Evolutionary conservation across 2,329 filamentous ascomycete species (phyloP), one percentile per base, ranked within the genome.

Genomic region (Xylaria sp.): DNA sequence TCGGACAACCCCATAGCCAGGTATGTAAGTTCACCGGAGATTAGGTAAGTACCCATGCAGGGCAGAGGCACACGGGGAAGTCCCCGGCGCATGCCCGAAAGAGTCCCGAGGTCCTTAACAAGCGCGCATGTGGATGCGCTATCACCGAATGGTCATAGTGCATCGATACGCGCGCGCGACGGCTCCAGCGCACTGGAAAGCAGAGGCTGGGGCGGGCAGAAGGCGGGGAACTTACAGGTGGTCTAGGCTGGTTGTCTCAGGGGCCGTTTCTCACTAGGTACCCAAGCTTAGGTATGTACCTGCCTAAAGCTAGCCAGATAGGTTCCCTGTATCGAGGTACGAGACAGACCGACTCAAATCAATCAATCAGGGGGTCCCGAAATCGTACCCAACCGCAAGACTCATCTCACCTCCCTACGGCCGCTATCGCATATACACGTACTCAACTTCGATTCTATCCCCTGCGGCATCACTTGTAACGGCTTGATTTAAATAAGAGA

Each of bases 141-240:
- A 64, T 47, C 38, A 35, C 62, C 7, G 31, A 62, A 56, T 42
- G 12, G 59, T 52, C 25, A 45, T 62, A 60, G 60, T 46, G 59
- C 46, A n/a, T 17, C 9, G n/a, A 45, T 40, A n/a, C 37, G 47
- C 58, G 60, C 52, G 60, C 53, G 55, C 42, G 47, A 60, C 60
- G 55, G 28, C 51, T 65, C 42, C 42, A 40, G 35, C 21, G 46
- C 42, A n/a, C n/a, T n/a, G n/a, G n/a, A n/a, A n/a, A n/a, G n/a
- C n/a, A n/a, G n/a, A n/a, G n/a, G 50, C 58, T 38, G 35, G 43
- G 49, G 28, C 28, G 9, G 28, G 28, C 28, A 4, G 28, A 31
- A 9, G 28, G 53, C 25, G 33, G 45, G 35, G 31, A n/a, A 43
- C 42, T 54, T 42, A 57, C 25, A 52, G 37, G 46, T 45, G 40